Base-by-base conservation (phyloP, 1,139 yeast genomes). In the Yamadazyma pseudoaaseri region DNA sequence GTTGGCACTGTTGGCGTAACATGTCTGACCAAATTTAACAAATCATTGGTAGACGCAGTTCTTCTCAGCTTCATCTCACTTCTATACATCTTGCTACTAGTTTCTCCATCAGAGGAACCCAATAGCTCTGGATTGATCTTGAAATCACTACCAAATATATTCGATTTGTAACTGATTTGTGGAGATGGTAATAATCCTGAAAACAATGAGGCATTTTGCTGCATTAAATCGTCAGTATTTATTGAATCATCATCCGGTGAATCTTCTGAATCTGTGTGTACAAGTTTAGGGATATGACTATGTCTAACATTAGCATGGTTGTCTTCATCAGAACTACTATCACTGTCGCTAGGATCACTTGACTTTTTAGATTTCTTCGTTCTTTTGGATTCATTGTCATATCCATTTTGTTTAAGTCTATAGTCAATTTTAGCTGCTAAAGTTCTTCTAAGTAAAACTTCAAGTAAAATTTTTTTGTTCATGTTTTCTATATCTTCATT, bases 401-500 rank as follows among this genome's bases (percentile, higher is more conserved):
- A 32, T n/a, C 49, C 51, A 30, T 45, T 44, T 26, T 56, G 56
- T 20, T 44, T 47, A 32, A 66, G 50, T 28, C 76, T 45, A 42
- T 58, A 70, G 2, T 52, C 65, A 12, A 70, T 55, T 47, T 70
- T 70, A 3, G 73, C 75, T 26, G 73, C 69, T 42, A 69, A 47
- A 1, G 73, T 70, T 38, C 73, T 49, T 35, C 75, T 53, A 12
- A 70, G 37, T 27, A 70, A 52, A 1, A 66, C 45, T 34, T 70
- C 75, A 28, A 67, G 52, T 12, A 65, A 47, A 1, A 70, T 35
- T 33, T 56, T 58, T 30, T 52, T 55, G 37, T 67, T 61, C 36
- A 67, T 48, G 14, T 47, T 47, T 15, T 58, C 56, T 16, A 59
- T 48, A 28, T 66, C 70, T 6, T 38, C 35, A 7, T 21, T 11